Evolutionary conservation across 176 grass and related monocot genomes (phyloP).

Genomic region (Avena eriantha): DNA sequence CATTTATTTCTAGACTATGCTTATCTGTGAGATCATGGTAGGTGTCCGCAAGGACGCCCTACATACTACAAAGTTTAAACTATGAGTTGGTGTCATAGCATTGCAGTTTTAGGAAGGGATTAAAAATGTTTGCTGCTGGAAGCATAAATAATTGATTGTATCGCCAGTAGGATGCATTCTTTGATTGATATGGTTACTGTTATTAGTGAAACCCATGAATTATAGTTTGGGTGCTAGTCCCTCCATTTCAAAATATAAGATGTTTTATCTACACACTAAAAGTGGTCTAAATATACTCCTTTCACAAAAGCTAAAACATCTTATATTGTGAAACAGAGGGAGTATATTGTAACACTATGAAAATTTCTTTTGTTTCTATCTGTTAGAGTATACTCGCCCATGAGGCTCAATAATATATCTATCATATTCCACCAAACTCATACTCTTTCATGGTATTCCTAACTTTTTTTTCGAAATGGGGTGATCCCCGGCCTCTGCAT

Average conservation of each 20-base stretch:
- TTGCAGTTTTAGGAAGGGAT: not conserved
- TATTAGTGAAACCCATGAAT: not conserved
- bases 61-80: not conserved
- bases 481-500: too few species aligned
- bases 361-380: not conserved
- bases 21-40: conserved; percentile 12
- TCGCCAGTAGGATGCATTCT: conserved; percentile 16
- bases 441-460: too few species aligned
- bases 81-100: not conserved
- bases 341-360: not conserved
- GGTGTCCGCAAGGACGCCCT: not conserved
- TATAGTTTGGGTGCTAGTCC: too few species aligned
- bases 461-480: too few species aligned
- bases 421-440: too few species aligned
- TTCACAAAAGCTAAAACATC: too few species aligned
- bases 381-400: too few species aligned
- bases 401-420: too few species aligned
- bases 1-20: not conserved
- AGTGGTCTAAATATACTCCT: too few species aligned
- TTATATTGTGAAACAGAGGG: too few species aligned
- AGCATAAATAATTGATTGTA: not conserved
- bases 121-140: conserved; percentile 5
- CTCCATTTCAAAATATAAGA: too few species aligned
- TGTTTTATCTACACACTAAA: too few species aligned
- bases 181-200: not conserved